Evolutionary conservation across 768 basidiomycete genomes (phyloP).

Genomic region (Brasilioporus rufonigricans): DNA sequence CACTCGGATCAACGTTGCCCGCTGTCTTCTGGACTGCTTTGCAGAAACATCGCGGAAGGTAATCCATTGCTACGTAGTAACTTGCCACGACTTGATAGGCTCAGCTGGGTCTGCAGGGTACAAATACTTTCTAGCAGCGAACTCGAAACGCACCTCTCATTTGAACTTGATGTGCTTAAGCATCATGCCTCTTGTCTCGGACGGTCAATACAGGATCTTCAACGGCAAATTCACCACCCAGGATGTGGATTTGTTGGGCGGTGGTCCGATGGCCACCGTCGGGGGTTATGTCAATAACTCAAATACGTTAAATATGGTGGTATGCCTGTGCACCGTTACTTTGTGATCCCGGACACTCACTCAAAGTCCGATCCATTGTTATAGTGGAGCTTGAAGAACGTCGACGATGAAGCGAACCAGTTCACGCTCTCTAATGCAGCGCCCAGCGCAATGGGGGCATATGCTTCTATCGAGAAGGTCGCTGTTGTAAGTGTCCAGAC

Average conservation of each 20-base stretch:
- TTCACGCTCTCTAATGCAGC: neutral
- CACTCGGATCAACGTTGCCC: neutral
- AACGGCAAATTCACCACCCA: neutral
- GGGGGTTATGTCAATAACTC: neutral
- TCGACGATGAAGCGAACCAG: neutral
- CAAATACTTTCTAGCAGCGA: neutral
- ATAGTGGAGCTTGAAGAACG: constrained; percentile 3
- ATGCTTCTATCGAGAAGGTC: neutral
- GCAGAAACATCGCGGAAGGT: neutral
- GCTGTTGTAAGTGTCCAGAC: neutral
- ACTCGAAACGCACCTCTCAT: neutral
- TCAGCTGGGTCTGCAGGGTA: neutral
- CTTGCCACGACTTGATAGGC: no score
- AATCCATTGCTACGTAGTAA: no score
- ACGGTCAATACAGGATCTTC: constrained; percentile 3
- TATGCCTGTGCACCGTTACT: neutral
- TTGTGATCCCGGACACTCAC: neutral
- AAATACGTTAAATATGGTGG: neutral
- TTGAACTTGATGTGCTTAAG: neutral
- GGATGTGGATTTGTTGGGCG: neutral
- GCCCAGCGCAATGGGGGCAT: neutral
- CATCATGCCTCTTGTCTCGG: neutral
- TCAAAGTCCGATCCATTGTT: neutral
- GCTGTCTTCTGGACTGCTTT: neutral
- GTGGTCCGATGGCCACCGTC: neutral